These are phyloP conservation scores for Globisporangium rhizosaccharum DNA, from an alignment of 352 stramenopile species.

Conservation along the genomic window DNA sequence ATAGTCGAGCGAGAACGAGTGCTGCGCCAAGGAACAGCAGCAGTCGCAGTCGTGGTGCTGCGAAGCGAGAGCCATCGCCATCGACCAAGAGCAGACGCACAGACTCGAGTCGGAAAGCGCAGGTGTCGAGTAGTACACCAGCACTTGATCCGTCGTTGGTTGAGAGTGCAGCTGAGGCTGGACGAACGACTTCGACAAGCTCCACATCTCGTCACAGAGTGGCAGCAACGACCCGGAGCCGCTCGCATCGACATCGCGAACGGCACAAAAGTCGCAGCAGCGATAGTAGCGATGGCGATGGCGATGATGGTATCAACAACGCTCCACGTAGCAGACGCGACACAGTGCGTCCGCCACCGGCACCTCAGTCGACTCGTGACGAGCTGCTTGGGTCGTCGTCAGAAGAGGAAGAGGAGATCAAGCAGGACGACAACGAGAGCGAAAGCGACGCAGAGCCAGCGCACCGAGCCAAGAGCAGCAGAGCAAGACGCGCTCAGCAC, in stretches of 20 bases:
- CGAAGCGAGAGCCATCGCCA: background rate
- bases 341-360: no score
- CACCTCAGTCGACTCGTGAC: no score
- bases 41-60: background rate
- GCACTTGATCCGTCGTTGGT: background rate
- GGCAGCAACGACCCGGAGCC: background rate
- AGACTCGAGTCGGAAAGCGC: background rate
- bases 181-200: background rate
- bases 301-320: no score
- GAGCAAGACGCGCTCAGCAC: no score
- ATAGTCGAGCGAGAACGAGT: background rate
- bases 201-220: background rate
- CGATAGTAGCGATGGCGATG: background rate
- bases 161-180: background rate
- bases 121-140: background rate
- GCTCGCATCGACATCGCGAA: background rate
- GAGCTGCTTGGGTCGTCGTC: background rate
- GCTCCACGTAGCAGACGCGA: no score
- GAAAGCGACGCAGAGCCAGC: background rate
- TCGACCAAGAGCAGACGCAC: background rate
- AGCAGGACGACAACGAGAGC: background rate
- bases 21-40: background rate
- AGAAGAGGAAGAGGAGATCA: background rate
- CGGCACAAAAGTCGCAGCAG: background rate
- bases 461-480: no score